Evolutionary conservation across 257 asterid genomes (phyloP).

Genomic region (Gardenia jasminoides): DNA sequence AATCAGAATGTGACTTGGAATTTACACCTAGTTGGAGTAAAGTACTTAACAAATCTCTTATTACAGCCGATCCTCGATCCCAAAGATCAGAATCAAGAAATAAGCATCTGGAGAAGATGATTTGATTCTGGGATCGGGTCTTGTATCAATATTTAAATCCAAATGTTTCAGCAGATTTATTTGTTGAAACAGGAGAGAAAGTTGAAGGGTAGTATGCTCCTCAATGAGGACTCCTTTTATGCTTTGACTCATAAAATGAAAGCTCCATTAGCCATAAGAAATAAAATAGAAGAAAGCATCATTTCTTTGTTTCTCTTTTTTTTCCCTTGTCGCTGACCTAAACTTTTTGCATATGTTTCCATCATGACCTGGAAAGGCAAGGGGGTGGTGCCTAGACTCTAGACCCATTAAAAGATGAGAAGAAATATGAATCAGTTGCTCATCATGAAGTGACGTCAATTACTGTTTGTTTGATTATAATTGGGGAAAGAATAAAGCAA

Average conservation of each 20-base stretch:
- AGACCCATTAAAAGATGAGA: not conserved
- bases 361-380: slow-evolving; percentile 4
- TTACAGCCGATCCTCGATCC: too few relatives aligned
- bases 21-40: not conserved
- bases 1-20: not conserved
- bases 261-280: not conserved
- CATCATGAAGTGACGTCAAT: not conserved
- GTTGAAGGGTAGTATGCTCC: too few relatives aligned
- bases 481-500: too few relatives aligned
- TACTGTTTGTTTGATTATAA: not conserved
- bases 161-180: not conserved
- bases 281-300: not conserved
- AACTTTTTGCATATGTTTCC: not conserved
- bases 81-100: not conserved
- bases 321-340: slow-evolving; percentile 15
- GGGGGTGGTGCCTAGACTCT: too few relatives aligned
- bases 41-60: too few relatives aligned
- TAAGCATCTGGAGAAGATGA: not conserved
- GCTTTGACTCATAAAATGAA: not conserved
- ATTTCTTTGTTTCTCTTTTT: not conserved
- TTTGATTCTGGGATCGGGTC: too few relatives aligned
- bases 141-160: not conserved
- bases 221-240: too few relatives aligned
- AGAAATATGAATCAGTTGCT: not conserved
- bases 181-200: not conserved